These are phyloP conservation scores for Komagataella populi DNA, from an alignment of 805 yeast species.

Conservation along the genomic window DNA sequence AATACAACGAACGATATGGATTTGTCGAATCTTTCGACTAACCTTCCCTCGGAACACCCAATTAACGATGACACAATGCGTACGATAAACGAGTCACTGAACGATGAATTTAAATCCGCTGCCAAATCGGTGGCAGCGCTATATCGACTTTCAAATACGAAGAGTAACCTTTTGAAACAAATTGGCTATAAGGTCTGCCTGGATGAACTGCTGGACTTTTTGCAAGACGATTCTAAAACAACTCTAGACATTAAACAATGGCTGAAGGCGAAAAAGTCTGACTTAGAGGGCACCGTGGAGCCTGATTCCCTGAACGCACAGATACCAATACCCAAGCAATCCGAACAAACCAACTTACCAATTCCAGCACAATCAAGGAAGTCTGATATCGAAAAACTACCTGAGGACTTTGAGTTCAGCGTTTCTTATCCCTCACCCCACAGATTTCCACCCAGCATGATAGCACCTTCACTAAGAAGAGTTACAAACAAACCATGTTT, in stretches of 20 bases:
- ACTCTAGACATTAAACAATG: slow-evolving; percentile 33
- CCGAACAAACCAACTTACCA: neutral
- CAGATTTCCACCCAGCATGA: slow-evolving; percentile 6
- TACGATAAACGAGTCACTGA: slow-evolving; percentile 37
- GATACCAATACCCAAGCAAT: neutral
- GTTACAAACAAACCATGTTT: neutral
- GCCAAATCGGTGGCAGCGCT: slow-evolving; percentile 60
- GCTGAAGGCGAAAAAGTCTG: slow-evolving; percentile 34
- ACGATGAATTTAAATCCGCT: slow-evolving; percentile 54
- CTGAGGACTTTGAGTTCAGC: slow-evolving; percentile 1
- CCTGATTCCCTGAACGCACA: neutral
- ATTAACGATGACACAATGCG: slow-evolving; percentile 31
- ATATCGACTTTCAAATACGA: slow-evolving; percentile 45
- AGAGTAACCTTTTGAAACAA: slow-evolving; percentile 29
- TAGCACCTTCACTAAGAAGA: slow-evolving; percentile 3
- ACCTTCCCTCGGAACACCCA: slow-evolving; percentile 39
- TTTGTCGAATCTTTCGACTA: slow-evolving; percentile 42
- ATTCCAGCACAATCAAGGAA: neutral
- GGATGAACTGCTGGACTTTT: slow-evolving; percentile 34
- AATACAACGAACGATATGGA: slow-evolving; percentile 28
- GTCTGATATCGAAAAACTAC: neutral
- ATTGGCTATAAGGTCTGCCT: slow-evolving; percentile 52
- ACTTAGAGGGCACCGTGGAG: slow-evolving; percentile 11
- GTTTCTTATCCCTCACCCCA: slow-evolving; percentile 4
- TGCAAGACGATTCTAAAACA: slow-evolving; percentile 19